phyloP scores from a whole-genome alignment of 192 early-diverging fungal genomes.

The Phlyctochytrium bullatum region DNA sequence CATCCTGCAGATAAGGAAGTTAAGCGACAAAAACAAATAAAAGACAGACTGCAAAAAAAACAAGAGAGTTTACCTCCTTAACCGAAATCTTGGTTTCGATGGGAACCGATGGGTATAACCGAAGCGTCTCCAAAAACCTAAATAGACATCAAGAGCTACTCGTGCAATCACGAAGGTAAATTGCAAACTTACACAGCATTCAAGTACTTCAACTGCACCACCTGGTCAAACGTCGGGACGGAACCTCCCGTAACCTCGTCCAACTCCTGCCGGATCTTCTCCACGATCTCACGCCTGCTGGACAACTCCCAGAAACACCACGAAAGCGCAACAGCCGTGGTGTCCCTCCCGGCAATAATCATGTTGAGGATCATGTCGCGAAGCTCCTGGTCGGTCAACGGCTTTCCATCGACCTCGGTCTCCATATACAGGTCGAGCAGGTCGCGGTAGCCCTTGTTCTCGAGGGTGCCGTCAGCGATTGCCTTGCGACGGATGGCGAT shows the following conservation, averaged over 20 bases:
- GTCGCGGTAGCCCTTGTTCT: slow-evolving; percentile 25
- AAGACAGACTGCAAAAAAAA: not conserved
- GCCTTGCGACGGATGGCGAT: not conserved
- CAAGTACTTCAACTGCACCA: slow-evolving; percentile 46
- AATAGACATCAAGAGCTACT: not conserved
- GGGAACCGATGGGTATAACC: slow-evolving; percentile 67
- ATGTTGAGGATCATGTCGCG: slow-evolving; percentile 37
- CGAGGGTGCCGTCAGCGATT: too few species aligned
- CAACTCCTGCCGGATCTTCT: slow-evolving; percentile 26
- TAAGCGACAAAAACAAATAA: not conserved
- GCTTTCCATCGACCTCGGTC: slow-evolving; percentile 32
- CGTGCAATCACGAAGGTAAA: not conserved
- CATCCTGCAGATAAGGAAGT: slow-evolving; percentile 46
- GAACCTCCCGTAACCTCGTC: not conserved
- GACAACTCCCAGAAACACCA: slow-evolving; percentile 50
- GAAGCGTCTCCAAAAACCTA: slow-evolving; percentile 57
- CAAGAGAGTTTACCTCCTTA: slow-evolving; percentile 43
- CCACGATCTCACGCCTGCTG: slow-evolving; percentile 27
- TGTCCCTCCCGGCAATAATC: slow-evolving; percentile 47
- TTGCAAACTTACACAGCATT: slow-evolving; percentile 37
- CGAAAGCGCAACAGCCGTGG: slow-evolving; percentile 54
- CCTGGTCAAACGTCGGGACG: slow-evolving; percentile 26
- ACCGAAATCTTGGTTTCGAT: slow-evolving; percentile 53
- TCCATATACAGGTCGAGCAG: slow-evolving; percentile 49
- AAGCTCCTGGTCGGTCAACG: slow-evolving; percentile 22